Evolutionary conservation across 2,329 filamentous ascomycete species (phyloP).

Genomic region (Fusarium liriodendri): DNA sequence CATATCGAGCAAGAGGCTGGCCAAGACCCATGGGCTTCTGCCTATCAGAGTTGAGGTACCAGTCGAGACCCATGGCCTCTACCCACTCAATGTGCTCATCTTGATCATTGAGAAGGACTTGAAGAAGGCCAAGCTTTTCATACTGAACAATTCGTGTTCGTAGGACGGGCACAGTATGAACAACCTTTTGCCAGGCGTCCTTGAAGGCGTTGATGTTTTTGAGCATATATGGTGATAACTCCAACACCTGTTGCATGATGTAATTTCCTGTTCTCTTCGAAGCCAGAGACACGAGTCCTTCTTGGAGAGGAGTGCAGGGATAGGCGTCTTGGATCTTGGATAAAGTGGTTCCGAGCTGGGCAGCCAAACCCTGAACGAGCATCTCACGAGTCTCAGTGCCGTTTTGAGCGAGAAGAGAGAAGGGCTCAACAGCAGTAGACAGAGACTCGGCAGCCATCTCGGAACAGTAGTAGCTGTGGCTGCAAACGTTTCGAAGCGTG

Average conservation of each 20-base stretch:
- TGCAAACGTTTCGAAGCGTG: not conserved
- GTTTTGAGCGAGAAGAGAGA: constrained; percentile 57
- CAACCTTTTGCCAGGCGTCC: constrained; percentile 21
- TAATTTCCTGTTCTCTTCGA: constrained; percentile 31
- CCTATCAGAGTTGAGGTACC: constrained; percentile 52
- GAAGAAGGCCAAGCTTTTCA: constrained; percentile 53
- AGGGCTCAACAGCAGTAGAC: constrained; percentile 57
- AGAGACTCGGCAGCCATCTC: constrained; percentile 50
- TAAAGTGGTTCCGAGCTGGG: not conserved
- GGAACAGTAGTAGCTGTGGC: constrained; percentile 9
- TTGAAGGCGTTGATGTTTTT: constrained; percentile 15
- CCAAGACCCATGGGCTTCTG: constrained; percentile 52
- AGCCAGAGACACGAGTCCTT: constrained; percentile 49
- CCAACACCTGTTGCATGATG: constrained; percentile 18
- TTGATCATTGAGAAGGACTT: constrained; percentile 54
- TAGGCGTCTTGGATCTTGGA: constrained; percentile 47
- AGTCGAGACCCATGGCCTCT: constrained; percentile 39
- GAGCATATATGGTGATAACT: not conserved
- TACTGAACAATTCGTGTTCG: constrained; percentile 60
- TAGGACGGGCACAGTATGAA: constrained; percentile 45
- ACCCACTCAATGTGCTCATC: constrained; percentile 43
- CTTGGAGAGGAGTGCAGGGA: constrained; percentile 51
- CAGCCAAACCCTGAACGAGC: not conserved
- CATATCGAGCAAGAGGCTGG: constrained; percentile 54
- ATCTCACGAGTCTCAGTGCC: not conserved